Conservation (phyloP, 176 grass and related monocot genomes). For the Oryza punctata region DNA sequence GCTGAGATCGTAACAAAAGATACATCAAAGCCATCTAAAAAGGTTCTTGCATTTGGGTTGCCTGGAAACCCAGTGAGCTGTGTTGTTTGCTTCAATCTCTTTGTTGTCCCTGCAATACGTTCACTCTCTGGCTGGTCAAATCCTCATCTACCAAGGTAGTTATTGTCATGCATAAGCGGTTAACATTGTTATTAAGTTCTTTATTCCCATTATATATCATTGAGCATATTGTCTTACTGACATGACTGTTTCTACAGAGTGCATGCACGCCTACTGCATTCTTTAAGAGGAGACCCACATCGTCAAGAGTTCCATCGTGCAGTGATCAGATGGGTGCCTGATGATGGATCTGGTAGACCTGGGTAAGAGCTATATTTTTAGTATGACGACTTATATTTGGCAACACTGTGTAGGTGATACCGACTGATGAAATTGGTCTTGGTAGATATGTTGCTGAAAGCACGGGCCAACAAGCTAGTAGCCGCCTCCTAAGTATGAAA, state of each 20-base stretch:
- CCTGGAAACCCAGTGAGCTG: conserved; percentile 98
- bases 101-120: conserved; percentile 82
- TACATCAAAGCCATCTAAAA: conserved; percentile 51
- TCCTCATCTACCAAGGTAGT: conserved; percentile 77
- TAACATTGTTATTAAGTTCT: background rate
- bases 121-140: conserved; percentile 75
- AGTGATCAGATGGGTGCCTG: conserved; percentile 75
- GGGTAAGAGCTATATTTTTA: conserved; percentile 63
- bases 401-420: background rate
- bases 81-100: conserved; percentile 92
- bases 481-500: conserved; percentile 94
- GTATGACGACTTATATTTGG: background rate
- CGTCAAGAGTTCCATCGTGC: conserved; percentile 76
- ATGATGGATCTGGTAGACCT: conserved; percentile 90
- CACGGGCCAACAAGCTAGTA: conserved; percentile 85
- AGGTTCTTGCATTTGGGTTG: conserved; percentile 88
- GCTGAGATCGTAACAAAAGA: conserved; percentile 54
- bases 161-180: background rate
- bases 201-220: background rate
- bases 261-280: conserved; percentile 59
- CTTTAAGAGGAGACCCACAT: conserved; percentile 62
- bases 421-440: background rate
- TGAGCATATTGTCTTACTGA: conserved; percentile 14
- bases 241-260: conserved; percentile 54
- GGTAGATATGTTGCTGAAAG: conserved; percentile 83